Evolutionary conservation across 2,329 filamentous ascomycete species (phyloP).

Genomic region (Trichoderma atrobrunneum): DNA sequence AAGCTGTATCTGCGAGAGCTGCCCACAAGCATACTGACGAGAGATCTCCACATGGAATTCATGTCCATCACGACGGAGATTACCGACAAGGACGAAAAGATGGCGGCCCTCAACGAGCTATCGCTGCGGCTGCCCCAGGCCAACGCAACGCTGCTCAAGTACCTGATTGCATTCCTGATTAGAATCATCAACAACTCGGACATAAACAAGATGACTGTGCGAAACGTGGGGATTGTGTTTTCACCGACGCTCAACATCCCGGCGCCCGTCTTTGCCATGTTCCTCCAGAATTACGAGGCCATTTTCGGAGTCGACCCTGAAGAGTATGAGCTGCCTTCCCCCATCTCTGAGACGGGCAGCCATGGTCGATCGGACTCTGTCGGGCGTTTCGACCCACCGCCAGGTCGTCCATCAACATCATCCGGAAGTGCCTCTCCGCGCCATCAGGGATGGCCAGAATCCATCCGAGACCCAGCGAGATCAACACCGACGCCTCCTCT

Average conservation of each 20-base stretch:
- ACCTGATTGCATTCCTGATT: constrained; percentile 84
- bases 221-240: constrained; percentile 97
- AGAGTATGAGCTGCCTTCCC: constrained; percentile 56
- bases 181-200: constrained; percentile 87
- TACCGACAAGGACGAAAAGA: constrained; percentile 70
- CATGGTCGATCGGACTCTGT: constrained; percentile 31
- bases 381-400: constrained; percentile 36
- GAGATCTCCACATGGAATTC: constrained; percentile 88
- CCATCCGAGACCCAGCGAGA: constrained; percentile 31
- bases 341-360: constrained; percentile 39
- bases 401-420: constrained; percentile 48
- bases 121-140: constrained; percentile 75
- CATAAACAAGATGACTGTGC: constrained; percentile 96
- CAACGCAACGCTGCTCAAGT: constrained; percentile 78
- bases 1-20: constrained; percentile 93
- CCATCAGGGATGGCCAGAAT: constrained; percentile 42
- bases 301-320: constrained; percentile 77
- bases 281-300: constrained; percentile 82
- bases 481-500: constrained; percentile 52
- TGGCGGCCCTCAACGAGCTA: constrained; percentile 70
- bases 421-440: constrained; percentile 51
- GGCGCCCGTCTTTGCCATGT: constrained; percentile 87
- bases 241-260: constrained; percentile 96
- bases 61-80: constrained; percentile 77
- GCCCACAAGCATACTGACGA: constrained; percentile 84